Percentiles rank a stretch among this genome's conserved stretches.
phyloP scores from a whole-genome alignment of 805 yeast genomes.

The Kuraishia borneana region DNA sequence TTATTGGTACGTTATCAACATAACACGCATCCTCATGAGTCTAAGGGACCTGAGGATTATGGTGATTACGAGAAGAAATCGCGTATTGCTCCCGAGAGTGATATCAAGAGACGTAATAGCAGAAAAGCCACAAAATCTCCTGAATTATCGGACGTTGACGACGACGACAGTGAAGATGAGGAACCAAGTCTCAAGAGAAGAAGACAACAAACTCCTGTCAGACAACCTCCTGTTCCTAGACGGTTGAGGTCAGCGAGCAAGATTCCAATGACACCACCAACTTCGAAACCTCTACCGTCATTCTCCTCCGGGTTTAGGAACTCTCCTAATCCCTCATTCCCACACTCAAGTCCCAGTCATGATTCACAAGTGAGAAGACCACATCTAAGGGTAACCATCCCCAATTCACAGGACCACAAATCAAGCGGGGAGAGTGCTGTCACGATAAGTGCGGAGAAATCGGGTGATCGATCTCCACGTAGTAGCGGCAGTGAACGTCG shows the following conservation, averaged over 20 bases:
- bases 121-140: no score
- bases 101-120: background rate
- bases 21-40: conserved; percentile 31
- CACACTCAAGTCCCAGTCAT: background rate
- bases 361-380: background rate
- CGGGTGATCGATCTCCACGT: conserved; percentile 2
- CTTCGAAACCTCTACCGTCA: no score
- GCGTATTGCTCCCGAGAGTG: background rate
- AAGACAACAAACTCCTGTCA: no score
- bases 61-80: conserved; percentile 39
- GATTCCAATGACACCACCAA: no score
- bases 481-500: conserved; percentile 2
- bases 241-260: no score
- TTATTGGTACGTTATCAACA: conserved; percentile 29
- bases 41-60: conserved; percentile 54
- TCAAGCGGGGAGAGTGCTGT: background rate
- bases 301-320: background rate
- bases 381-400: background rate
- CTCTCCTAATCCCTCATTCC: no score
- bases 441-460: background rate
- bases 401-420: background rate
- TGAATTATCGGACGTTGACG: no score
- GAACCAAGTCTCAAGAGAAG: background rate
- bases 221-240: no score
- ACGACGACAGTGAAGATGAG: conserved; percentile 4